phyloP scores from a whole-genome alignment of 2,329 filamentous ascomycete species.

The Sporothrix mexicana region DNA sequence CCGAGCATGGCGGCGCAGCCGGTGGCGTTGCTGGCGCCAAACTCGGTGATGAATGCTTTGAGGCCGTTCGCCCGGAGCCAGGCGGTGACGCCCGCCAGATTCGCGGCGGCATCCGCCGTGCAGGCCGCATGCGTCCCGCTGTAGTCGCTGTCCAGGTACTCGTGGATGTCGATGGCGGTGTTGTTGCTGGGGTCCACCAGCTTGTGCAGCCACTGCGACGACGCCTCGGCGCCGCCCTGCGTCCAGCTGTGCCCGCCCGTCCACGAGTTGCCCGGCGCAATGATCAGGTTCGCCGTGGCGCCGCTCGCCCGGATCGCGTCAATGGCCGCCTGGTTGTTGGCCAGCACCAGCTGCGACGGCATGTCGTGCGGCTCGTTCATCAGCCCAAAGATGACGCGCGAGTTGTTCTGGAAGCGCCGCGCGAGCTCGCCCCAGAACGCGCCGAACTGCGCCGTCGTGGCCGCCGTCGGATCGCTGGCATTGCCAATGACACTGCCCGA shows the following conservation, averaged over 20 bases:
- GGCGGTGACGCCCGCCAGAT: constrained; percentile 51
- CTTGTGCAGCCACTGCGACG: constrained; percentile 47
- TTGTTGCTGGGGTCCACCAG: constrained; percentile 55
- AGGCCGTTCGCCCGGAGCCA: constrained; percentile 54
- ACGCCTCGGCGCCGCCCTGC: constrained; percentile 48
- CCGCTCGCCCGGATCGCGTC: constrained; percentile 51
- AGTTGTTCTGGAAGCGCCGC: constrained; percentile 51
- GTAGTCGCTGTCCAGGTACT: constrained; percentile 58
- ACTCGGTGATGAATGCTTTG: constrained; percentile 58
- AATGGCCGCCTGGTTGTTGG: constrained; percentile 56
- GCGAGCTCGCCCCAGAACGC: constrained; percentile 58
- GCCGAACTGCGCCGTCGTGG: constrained; percentile 55
- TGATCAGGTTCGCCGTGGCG: constrained; percentile 52
- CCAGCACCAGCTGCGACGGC: constrained; percentile 52
- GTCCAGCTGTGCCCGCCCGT: constrained; percentile 57
- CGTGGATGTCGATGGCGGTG: constrained; percentile 57
- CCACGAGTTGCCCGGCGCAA: constrained; percentile 57
- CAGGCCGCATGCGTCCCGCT: constrained; percentile 52
- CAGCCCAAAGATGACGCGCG: constrained; percentile 57
- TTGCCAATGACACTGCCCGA: constrained; percentile 58
- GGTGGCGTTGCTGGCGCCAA: constrained; percentile 54
- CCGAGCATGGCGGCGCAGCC: constrained; percentile 48
- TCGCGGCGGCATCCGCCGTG: constrained; percentile 47
- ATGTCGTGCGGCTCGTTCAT: constrained; percentile 61
- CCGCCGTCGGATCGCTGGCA: constrained; percentile 50